Evolutionary conservation across 2,329 filamentous ascomycete genomes (phyloP), one percentile per base, ranked within the genome.

Genomic region (Phyllosticta citriasiana): DNA sequence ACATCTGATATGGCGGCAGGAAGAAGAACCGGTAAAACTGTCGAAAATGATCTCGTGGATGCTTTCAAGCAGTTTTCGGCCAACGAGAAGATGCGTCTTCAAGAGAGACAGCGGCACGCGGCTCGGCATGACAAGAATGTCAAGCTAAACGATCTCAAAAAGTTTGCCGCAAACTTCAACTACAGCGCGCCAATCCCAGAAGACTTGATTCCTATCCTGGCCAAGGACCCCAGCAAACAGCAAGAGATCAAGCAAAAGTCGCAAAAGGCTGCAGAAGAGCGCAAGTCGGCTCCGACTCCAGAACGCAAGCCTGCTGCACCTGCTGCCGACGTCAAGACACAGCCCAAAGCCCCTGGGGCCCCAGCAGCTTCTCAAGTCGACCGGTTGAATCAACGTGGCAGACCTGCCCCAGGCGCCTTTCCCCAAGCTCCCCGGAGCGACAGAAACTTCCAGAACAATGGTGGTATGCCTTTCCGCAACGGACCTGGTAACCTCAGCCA

Each of bases 161-260:
- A 93, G 70, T 99, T 99, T 74, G 91, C 94, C 0, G 84, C 87
- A 67, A 94, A 84, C 71, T 99, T 99, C 80, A 97, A 97, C 77
- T 83, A 99, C 19, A 88, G 89, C 57, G 97, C 93, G 2, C 91
- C 92, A 5, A 91, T 99, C 10, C 94, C 94, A 1, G 86, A 84
- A 57, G 94, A 99, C 73, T 77, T 99, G 40, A 91, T 99, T 27
- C 88, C 90, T 1, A 99, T 99, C 66, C 88, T 99, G 63, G 93
- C 94, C 62, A 99, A 97, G 73, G 94, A 99, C 71, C 91, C 91
- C n/a, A 82, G 80, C 54, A 99, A 97, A 77, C 94, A 97, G 75
- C 86, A 91, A 69, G 86, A 92, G 70, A 97, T 99, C 65, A 88
- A 96, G 69, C 88, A 91, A 67, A 95, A 92, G 74, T 91, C 91